Evolutionary conservation across 805 yeast species (phyloP), one percentile per base, ranked within the genome.

Genomic region (Nakazawaea pomicola): DNA sequence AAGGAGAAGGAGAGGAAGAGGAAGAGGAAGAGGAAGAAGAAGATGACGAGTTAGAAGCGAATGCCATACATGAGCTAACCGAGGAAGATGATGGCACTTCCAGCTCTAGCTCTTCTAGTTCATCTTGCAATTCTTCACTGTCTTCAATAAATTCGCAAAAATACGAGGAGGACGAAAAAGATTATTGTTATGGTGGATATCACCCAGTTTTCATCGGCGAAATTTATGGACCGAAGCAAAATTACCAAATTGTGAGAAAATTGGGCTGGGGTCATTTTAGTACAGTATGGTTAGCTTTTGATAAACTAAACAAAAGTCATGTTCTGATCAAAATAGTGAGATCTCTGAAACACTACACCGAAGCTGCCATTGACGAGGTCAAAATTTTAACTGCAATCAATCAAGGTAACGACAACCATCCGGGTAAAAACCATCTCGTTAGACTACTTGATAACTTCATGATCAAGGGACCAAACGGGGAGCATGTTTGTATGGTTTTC

Each of bases 251-350:
- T 19, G 62, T 75, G 16, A 60, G 83, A 21, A 79, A 79, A 54
- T 60, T 80, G 7, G 87, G 87, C 3, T 78, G 83, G 83, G 86
- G 87, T 27, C 83, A 79, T 52, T 80, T 80, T 50, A 74, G 82
- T 29, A 78, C 85, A 1, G 86, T 80, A n/a, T 80, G 85, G 85
- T 56, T 80, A 21, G 83, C 83, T 1, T 58, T 54, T 38, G 74
- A 71, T 39, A 47, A 57, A 2, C 41, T 48, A 3, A 32, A 51
- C 12, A 61, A 62, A 14, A 53, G 64, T 21, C 80, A 76, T 50
- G 82, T 76, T 43, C 85, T 85, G 17, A 64, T 80, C 49, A 80
- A 80, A 52, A 72, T 80, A 46, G 83, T 79, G 15, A 67, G 78
- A 46, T 69, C 80, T 2, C 67, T 73, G 20, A 56, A 63, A 27